Percentiles rank a stretch among this genome's conserved stretches.
phyloP scores from a whole-genome alignment of 306 rosid genomes.

The Citrullus mucosospermus region DNA sequence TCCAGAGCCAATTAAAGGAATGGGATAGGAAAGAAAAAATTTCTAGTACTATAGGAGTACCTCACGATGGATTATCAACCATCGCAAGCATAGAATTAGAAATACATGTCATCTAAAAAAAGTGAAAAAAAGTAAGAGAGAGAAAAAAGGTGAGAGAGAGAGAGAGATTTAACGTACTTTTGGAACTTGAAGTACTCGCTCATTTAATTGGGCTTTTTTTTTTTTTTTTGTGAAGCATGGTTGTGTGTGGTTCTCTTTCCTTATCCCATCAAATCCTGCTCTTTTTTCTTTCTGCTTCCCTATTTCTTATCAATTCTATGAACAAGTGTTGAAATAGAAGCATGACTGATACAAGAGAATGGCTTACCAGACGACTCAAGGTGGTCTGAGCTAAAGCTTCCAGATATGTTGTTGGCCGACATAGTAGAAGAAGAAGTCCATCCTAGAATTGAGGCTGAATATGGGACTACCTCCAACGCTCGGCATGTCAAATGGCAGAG shows the following conservation, averaged over 20 bases:
- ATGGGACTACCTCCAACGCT: constrained; percentile 68
- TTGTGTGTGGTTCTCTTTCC: constrained; percentile 98
- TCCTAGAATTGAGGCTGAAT: constrained; percentile 53
- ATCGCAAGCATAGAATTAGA: background rate
- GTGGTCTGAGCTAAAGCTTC: constrained; percentile 72
- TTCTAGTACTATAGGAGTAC: too few relatives aligned
- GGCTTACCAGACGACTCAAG: constrained; percentile 28
- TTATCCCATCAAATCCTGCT: constrained; percentile 34
- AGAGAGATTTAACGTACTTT: constrained; percentile 48
- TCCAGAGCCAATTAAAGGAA: background rate
- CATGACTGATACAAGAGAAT: constrained; percentile 56
- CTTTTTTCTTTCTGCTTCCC: constrained; percentile 9
- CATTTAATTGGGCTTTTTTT: constrained; percentile 29
- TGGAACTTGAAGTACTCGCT: constrained; percentile 52
- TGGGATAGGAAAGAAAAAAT: background rate
- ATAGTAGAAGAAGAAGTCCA: constrained; percentile 47
- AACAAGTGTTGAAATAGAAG: constrained; percentile 12
- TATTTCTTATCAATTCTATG: constrained; percentile 16
- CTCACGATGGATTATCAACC: too few relatives aligned
- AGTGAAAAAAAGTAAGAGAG: background rate
- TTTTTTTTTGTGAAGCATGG: constrained; percentile 30
- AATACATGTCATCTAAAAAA: background rate
- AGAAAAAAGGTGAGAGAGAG: background rate
- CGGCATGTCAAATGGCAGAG: constrained; percentile 82
- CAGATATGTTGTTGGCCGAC: constrained; percentile 45